Conservation (phyloP, 495 filamentous ascomycete species). For the Cenococcum geophilum region DNA sequence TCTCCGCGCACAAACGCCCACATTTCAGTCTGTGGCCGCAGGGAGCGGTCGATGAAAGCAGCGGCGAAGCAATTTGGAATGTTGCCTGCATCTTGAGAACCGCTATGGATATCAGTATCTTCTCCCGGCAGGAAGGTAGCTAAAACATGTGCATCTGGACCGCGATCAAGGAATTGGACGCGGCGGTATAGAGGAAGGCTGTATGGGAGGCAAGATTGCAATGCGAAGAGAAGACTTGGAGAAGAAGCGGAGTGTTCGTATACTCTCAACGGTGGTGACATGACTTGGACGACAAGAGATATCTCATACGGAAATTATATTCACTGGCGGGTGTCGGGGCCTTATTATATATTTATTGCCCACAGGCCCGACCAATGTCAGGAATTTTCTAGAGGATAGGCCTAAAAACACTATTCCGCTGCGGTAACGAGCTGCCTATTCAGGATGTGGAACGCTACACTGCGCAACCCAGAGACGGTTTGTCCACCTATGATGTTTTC, state of each 20-base stretch:
- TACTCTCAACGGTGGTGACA: slow-evolving; percentile 1
- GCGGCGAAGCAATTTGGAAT: slow-evolving; percentile 30
- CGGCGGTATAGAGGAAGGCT: slow-evolving; percentile 34
- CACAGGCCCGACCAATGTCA: too few species aligned
- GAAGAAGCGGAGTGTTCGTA: slow-evolving; percentile 14
- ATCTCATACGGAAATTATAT: too few species aligned
- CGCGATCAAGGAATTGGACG: slow-evolving; percentile 28
- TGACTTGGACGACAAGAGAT: not conserved
- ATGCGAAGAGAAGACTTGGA: slow-evolving; percentile 20
- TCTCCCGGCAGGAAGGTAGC: slow-evolving; percentile 23
- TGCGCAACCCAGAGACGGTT: too few species aligned
- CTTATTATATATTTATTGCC: too few species aligned
- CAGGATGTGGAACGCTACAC: too few species aligned
- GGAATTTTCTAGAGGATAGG: too few species aligned
- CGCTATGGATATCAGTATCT: not conserved
- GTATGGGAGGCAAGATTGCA: slow-evolving; percentile 31
- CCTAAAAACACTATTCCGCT: too few species aligned
- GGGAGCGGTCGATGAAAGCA: slow-evolving; percentile 36
- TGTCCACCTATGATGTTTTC: too few species aligned
- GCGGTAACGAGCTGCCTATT: too few species aligned
- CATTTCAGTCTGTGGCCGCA: slow-evolving; percentile 37
- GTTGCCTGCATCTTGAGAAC: not conserved
- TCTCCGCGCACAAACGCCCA: slow-evolving; percentile 35
- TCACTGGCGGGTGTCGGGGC: too few species aligned
- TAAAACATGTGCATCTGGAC: slow-evolving; percentile 26